Evolutionary conservation across 176 grass and related monocot species (phyloP).

Genomic region (Paspalum vaginatum): DNA sequence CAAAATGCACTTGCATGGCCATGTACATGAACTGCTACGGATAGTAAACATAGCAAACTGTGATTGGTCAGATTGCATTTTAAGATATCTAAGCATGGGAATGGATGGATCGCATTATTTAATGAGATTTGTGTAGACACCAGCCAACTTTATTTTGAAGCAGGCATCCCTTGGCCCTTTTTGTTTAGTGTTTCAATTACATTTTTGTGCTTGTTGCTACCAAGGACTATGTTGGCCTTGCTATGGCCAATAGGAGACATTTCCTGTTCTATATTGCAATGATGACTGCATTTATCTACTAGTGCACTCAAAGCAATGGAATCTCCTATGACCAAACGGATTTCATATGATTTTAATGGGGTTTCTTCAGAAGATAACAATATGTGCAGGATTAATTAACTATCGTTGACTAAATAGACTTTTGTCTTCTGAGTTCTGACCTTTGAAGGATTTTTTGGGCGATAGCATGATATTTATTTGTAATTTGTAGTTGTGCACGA

Average conservation of each 20-base stretch:
- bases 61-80: slow-evolving; percentile 15
- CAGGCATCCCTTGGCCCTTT: neutral
- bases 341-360: slow-evolving; percentile 7
- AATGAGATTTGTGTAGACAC: neutral
- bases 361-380: slow-evolving; percentile 17
- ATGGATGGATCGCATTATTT: neutral
- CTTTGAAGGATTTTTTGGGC: slow-evolving; percentile 5
- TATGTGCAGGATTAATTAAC: slow-evolving; percentile 17
- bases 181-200: slow-evolving; percentile 2
- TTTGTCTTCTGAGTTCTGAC: slow-evolving; percentile 30
- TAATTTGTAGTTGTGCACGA: neutral
- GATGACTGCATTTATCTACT: slow-evolving; percentile 9
- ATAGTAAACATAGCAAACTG: neutral
- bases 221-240: slow-evolving; percentile 1
- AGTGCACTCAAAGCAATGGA: slow-evolving; percentile 33
- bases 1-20: too few relatives aligned
- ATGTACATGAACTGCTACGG: too few relatives aligned
- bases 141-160: neutral
- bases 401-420: slow-evolving; percentile 19
- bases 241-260: slow-evolving; percentile 9
- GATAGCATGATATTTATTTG: slow-evolving; percentile 33
- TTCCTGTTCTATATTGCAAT: slow-evolving; percentile 1
- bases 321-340: neutral
- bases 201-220: slow-evolving; percentile 1
- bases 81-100: slow-evolving; percentile 10